These are phyloP conservation scores for Didymella exigua DNA, from an alignment of 2,329 filamentous ascomycete species.

Conservation along the genomic window DNA sequence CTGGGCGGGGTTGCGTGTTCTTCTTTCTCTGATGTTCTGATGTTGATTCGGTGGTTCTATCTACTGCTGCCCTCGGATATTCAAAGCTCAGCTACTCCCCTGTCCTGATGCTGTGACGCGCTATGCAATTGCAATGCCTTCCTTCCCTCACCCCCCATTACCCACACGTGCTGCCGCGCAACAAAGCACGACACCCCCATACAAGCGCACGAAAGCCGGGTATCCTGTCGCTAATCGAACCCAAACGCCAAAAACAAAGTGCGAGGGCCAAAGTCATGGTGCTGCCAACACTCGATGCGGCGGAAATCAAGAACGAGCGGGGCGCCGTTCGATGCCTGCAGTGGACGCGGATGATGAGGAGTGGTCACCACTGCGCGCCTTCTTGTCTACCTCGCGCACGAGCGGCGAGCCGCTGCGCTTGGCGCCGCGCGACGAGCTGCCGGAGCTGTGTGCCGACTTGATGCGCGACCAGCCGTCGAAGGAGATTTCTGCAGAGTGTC, in stretches of 20 bases:
- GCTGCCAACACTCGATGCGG: background rate
- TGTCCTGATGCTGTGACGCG: background rate
- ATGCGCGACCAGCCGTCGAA: constrained; percentile 73
- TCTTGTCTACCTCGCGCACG: constrained; percentile 38
- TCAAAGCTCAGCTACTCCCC: background rate
- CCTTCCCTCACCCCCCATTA: background rate
- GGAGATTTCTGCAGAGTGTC: constrained; percentile 31
- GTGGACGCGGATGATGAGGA: constrained; percentile 31
- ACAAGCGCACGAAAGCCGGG: constrained; percentile 11
- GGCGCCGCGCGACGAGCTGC: constrained; percentile 47
- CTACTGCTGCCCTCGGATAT: background rate
- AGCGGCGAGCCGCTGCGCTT: constrained; percentile 44
- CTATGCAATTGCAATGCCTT: background rate
- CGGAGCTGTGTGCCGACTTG: constrained; percentile 55
- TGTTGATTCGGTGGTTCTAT: too few species aligned
- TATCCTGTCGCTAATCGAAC: constrained; percentile 17
- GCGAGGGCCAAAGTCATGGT: background rate
- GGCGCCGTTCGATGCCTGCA: constrained; percentile 33
- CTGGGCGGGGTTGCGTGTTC: too few species aligned
- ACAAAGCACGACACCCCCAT: constrained; percentile 2
- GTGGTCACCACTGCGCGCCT: constrained; percentile 19
- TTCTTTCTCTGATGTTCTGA: too few species aligned
- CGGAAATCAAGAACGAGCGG: constrained; percentile 24
- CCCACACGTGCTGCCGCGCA: constrained; percentile 1
- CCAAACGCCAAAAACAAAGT: constrained; percentile 9